phyloP scores from a whole-genome alignment of 2,329 filamentous ascomycete genomes.

The Harringtonia lauricola region DNA sequence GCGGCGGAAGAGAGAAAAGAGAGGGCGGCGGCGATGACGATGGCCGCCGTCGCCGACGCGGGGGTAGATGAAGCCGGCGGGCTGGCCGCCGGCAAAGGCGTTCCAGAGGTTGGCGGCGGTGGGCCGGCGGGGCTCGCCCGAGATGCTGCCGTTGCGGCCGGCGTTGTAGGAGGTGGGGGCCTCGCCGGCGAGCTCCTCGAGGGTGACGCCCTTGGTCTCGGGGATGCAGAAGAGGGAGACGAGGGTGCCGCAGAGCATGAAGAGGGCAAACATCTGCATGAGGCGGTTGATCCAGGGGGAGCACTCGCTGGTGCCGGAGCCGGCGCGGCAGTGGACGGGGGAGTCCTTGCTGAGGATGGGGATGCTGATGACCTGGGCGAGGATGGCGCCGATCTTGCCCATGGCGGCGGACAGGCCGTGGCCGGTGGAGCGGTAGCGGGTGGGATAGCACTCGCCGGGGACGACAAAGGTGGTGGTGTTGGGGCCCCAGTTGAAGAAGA shows the following conservation, averaged over 20 bases:
- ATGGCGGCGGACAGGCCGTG: conserved; percentile 57
- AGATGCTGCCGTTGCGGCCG: conserved; percentile 38
- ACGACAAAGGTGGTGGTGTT: conserved; percentile 58
- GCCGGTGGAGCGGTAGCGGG: conserved; percentile 48
- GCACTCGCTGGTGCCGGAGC: conserved; percentile 22
- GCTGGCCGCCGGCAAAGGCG: conserved; percentile 36
- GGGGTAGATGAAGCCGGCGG: conserved; percentile 39
- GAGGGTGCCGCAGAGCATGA: conserved; percentile 65
- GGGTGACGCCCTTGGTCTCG: conserved; percentile 63
- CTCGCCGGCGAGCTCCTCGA: conserved; percentile 62
- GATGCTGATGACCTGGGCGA: conserved; percentile 55
- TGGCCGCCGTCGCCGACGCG: conserved; percentile 16
- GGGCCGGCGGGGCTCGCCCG: conserved; percentile 20
- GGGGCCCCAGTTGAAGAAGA: conserved; percentile 56
- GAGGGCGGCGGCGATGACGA: conserved; percentile 16
- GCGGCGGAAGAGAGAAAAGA: conserved; percentile 20
- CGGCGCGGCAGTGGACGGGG: conserved; percentile 33
- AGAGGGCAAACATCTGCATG: conserved; percentile 67
- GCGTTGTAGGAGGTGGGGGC: conserved; percentile 46
- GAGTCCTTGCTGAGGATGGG: conserved; percentile 49
- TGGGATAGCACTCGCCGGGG: conserved; percentile 54
- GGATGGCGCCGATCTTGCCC: conserved; percentile 58
- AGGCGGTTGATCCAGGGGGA: conserved; percentile 58
- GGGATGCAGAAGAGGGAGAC: conserved; percentile 58
- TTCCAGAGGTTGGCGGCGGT: conserved; percentile 23